A percentile compares a stretch with the other conserved stretches of the same genome.
Conservation (phyloP, 371 early-diverging fungal genomes). For the Mortierella sp. region DNA sequence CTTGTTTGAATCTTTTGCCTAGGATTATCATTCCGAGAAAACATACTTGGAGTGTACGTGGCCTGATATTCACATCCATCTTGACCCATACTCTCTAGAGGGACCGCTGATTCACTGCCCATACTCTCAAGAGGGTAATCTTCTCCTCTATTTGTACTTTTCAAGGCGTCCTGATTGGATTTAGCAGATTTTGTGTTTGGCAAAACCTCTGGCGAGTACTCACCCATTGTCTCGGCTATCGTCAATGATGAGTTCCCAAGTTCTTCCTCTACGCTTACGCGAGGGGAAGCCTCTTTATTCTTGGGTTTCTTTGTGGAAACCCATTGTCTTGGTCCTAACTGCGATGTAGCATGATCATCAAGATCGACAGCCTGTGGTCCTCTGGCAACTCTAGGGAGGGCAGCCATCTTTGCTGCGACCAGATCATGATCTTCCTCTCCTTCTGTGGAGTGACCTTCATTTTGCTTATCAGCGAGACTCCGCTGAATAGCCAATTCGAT, state of each 20-base stretch:
- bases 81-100: conserved; percentile 49
- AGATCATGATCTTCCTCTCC: not conserved
- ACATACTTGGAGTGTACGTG: conserved; percentile 15
- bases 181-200: conserved; percentile 1
- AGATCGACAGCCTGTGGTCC: conserved; percentile 23
- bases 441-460: not conserved
- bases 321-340: conserved; percentile 36
- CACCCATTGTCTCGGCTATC: conserved; percentile 14
- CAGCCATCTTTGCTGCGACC: conserved; percentile 14
- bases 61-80: not conserved
- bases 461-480: conserved; percentile 22
- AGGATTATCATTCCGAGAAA: conserved; percentile 15
- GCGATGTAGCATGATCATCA: conserved; percentile 11
- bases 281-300: not conserved
- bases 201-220: not conserved
- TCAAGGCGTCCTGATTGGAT: not conserved
- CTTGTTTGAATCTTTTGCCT: conserved; percentile 22
- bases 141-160: conserved; percentile 12
- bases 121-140: conserved; percentile 27
- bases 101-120: conserved; percentile 23
- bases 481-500: conserved; percentile 34
- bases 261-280: conserved; percentile 10
- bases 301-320: conserved; percentile 14
- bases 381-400: conserved; percentile 11
- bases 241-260: conserved; percentile 19